Conservation (phyloP, 371 early-diverging fungal genomes). For the Mucor plumbeus region DNA sequence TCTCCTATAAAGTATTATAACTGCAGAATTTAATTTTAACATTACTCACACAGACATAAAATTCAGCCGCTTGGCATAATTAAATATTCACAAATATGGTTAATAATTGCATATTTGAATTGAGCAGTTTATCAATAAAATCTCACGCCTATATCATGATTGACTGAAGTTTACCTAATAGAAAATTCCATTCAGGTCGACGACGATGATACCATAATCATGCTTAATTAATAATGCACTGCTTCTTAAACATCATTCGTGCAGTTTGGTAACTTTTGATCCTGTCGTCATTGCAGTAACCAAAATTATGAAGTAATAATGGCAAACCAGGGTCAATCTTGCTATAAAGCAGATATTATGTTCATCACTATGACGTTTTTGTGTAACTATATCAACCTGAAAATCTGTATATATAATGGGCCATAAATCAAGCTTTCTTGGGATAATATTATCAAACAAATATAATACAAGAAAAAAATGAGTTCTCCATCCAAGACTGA, state of each 20-base stretch:
- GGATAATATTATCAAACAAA: not conserved
- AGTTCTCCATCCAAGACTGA: constrained; percentile 29
- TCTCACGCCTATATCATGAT: not conserved
- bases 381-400: not conserved
- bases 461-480: constrained; percentile 16
- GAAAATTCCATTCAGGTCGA: not conserved
- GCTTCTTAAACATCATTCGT: not conserved
- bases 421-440: not conserved
- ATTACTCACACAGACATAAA: not conserved
- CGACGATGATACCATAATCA: not conserved
- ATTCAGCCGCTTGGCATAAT: not conserved
- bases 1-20: not conserved
- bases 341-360: not conserved
- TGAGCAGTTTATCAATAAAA: not conserved
- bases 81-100: not conserved
- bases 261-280: not conserved
- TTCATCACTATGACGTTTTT: not conserved
- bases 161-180: too few relatives aligned
- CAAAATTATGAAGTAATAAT: not conserved
- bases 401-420: not conserved
- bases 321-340: constrained; percentile 1
- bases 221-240: not conserved
- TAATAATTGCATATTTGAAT: not conserved
- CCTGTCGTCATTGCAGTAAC: not conserved
- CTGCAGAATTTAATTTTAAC: not conserved